Base-by-base conservation (phyloP, 257 asterid genomes). In the Leonotis leonurus region DNA sequence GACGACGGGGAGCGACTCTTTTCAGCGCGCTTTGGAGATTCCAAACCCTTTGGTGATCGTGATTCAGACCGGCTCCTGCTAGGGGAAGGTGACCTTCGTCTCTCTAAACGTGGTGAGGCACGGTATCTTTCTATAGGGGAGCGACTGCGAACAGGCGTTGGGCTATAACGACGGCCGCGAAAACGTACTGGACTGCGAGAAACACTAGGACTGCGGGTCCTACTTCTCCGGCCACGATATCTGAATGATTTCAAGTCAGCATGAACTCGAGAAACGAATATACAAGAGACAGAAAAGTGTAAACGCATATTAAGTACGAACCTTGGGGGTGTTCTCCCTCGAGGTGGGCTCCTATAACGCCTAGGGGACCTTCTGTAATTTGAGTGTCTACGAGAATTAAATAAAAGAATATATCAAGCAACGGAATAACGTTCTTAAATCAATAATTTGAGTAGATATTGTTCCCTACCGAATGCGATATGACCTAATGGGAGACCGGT, bases 261-360 rank as follows among this genome's bases (percentile, higher is more conserved):
- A 8, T 6, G 39, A 7, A 33, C 10, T 1, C 2, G 10, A 7
- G 39, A 7, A 32, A 6, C 3, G 33, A 2, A 32, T 32, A 6
- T 32, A 32, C 8, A 32, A 32, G 35, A 33, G 39, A 3, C 5
- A 33, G 39, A 33, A 7, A 30, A 4, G 13, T 3, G 2, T 10
- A 59, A 60, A 4, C 8, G 27, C 40, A 62, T 12, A 21, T 37
- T 1, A 51, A 44, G 20, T 56, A 68, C 82, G 14, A 24, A 93
- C 99, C 97, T 87, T 8, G 95, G 95, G 29, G 98, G 94, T 27
- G 97, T 87, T 82, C 96, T 87, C 77, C 84, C 95, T 56, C 94
- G 87, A 55, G 91, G 89, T 25, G 99, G 94, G 77, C 95, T 93
- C 85, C 99, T 74, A 72, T 82, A 89, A 62, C 94, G 97, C 80